These are phyloP conservation scores for Arabidopsis arenosa DNA, from an alignment of 345 rosid genomes.

Conservation along the genomic window DNA sequence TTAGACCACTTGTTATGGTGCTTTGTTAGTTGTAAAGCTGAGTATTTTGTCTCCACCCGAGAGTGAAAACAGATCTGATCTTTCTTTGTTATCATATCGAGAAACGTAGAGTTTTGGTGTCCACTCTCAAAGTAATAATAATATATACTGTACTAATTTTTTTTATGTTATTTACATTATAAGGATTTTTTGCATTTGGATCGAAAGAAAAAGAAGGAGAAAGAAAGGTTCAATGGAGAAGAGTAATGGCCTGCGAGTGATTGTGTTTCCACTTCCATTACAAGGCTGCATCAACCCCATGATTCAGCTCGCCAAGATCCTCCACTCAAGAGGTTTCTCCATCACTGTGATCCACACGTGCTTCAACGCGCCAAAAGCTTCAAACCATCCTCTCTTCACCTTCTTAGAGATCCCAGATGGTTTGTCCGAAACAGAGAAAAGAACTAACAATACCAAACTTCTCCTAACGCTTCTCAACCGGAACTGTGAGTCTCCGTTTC, in stretches of 20 bases:
- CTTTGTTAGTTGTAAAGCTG: too few species aligned
- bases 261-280: slow-evolving; percentile 61
- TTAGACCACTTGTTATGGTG: too few species aligned
- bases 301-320: slow-evolving; percentile 70
- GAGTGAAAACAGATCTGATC: too few species aligned
- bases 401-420: slow-evolving; percentile 41
- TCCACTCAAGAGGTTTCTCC: slow-evolving; percentile 51
- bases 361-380: slow-evolving; percentile 43
- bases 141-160: too few species aligned
- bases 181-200: neutral
- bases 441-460: slow-evolving; percentile 16
- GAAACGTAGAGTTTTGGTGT: too few species aligned
- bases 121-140: too few species aligned
- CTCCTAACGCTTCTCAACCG: slow-evolving; percentile 21
- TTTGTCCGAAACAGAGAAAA: slow-evolving; percentile 41
- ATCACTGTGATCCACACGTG: slow-evolving; percentile 59
- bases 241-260: slow-evolving; percentile 38
- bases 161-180: too few species aligned
- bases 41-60: too few species aligned
- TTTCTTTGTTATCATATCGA: neutral
- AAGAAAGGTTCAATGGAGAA: slow-evolving; percentile 38
- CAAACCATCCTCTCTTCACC: slow-evolving; percentile 41
- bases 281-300: slow-evolving; percentile 71
- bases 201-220: neutral
- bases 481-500: slow-evolving; percentile 26